These are phyloP conservation scores for Apiospora hydei DNA, from an alignment of 2,329 filamentous ascomycete genomes.

Conservation along the genomic window DNA sequence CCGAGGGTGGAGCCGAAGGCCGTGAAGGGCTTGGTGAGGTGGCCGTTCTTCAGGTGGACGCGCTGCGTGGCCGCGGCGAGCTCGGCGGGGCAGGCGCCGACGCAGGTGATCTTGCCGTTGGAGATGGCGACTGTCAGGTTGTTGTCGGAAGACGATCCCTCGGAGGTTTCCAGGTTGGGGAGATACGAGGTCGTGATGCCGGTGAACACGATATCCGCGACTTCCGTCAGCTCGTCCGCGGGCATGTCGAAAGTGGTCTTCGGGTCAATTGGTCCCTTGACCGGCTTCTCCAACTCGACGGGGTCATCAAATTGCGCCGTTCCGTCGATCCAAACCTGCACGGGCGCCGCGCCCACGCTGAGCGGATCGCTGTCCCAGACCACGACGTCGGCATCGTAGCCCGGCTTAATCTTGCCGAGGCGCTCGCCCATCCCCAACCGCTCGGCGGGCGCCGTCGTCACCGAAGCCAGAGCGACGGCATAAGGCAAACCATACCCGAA, in stretches of 20 bases:
- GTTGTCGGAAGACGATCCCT: slow-evolving; percentile 28
- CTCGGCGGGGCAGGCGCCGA: slow-evolving; percentile 59
- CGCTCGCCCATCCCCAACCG: slow-evolving; percentile 64
- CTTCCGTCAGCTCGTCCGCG: slow-evolving; percentile 48
- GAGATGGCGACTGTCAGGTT: slow-evolving; percentile 59
- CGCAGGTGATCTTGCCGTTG: slow-evolving; percentile 61
- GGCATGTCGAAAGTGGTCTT: slow-evolving; percentile 50
- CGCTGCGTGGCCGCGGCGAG: slow-evolving; percentile 48
- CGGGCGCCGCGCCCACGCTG: slow-evolving; percentile 64
- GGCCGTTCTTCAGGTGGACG: slow-evolving; percentile 63
- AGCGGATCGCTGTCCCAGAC: slow-evolving; percentile 70
- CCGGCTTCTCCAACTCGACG: slow-evolving; percentile 60
- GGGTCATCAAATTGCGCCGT: slow-evolving; percentile 63
- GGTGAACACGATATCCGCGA: slow-evolving; percentile 58
- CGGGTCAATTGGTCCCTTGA: slow-evolving; percentile 46
- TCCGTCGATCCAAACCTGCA: slow-evolving; percentile 71
- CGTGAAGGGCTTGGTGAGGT: slow-evolving; percentile 67
- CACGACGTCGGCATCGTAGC: slow-evolving; percentile 67
- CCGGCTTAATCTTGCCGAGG: slow-evolving; percentile 67
- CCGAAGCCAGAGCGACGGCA: slow-evolving; percentile 63
- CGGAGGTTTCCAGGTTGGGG: slow-evolving; percentile 41
- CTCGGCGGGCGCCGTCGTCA: slow-evolving; percentile 66
- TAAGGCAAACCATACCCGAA: slow-evolving; percentile 68
- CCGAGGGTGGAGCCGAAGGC: slow-evolving; percentile 66
- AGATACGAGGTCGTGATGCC: slow-evolving; percentile 62